Percentiles rank a stretch among this genome's conserved stretches.
These are phyloP conservation scores for Starmerella vaccinii DNA, from an alignment of 805 yeast genomes.

Conservation along the genomic window DNA sequence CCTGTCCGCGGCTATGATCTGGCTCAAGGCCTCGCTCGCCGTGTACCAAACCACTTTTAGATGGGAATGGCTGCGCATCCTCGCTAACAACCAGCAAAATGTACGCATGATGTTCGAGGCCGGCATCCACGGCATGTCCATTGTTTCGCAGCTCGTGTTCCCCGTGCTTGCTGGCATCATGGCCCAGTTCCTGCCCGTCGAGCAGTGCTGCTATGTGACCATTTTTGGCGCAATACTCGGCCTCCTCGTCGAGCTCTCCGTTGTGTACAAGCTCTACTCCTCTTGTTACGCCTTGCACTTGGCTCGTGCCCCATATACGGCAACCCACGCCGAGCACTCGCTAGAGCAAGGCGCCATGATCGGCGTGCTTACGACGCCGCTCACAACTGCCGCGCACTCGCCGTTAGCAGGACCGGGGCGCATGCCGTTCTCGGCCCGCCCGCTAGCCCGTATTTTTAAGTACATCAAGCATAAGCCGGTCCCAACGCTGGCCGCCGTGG, in stretches of 20 bases:
- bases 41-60: conserved; percentile 18
- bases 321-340: not conserved
- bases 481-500: conserved; percentile 23
- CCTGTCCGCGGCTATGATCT: not conserved
- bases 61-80: conserved; percentile 25
- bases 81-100: conserved; percentile 23
- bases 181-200: conserved; percentile 5
- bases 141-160: conserved; percentile 10
- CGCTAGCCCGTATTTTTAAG: conserved; percentile 15
- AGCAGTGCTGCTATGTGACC: conserved; percentile 6
- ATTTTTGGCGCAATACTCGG: conserved; percentile 12
- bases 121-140: conserved; percentile 14
- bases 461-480: conserved; percentile 22
- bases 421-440: conserved; percentile 9
- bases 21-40: conserved; percentile 11
- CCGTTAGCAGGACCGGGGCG: not conserved
- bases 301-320: conserved; percentile 15
- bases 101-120: conserved; percentile 15
- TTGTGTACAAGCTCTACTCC: conserved; percentile 21
- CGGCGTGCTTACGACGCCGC: conserved; percentile 19
- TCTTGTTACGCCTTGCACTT: conserved; percentile 26
- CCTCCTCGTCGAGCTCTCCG: conserved; percentile 17
- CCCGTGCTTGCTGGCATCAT: conserved; percentile 17
- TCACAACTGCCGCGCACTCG: not conserved
- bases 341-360: conserved; percentile 14